Conservation (phyloP, 257 asterid genomes). For the Capsicum chinense region DNA sequence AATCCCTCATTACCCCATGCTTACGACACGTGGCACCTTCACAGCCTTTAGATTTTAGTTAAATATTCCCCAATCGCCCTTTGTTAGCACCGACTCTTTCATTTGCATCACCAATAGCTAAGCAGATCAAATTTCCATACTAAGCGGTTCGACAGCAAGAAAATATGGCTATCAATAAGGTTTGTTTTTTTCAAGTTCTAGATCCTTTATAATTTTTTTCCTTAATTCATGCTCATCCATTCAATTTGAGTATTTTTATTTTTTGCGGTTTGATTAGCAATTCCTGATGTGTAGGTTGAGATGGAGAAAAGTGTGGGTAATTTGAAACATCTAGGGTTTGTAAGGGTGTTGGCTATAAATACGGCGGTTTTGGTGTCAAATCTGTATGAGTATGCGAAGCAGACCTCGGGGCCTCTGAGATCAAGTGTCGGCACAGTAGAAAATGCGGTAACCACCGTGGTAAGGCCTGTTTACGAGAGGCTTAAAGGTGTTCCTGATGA, state of each 20-base stretch:
- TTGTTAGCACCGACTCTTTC: not conserved
- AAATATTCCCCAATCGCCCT: not conserved
- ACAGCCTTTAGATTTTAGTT: not conserved
- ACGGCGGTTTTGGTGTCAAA: slow-evolving; percentile 52
- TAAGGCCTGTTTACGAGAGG: slow-evolving; percentile 59
- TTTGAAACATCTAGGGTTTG: slow-evolving; percentile 70
- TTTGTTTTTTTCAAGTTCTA: not conserved
- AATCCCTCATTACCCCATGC: not conserved
- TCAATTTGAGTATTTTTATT: not conserved
- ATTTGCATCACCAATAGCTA: not conserved
- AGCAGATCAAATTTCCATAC: slow-evolving; percentile 10
- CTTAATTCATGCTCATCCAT: not conserved
- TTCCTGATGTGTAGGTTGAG: slow-evolving; percentile 50
- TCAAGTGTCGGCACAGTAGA: slow-evolving; percentile 61
- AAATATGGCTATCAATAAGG: slow-evolving; percentile 28
- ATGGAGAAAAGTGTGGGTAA: slow-evolving; percentile 44
- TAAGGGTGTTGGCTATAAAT: slow-evolving; percentile 53
- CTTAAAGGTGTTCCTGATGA: slow-evolving; percentile 59
- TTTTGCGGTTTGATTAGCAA: not conserved
- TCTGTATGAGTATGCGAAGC: slow-evolving; percentile 67
- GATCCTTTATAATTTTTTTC: not conserved
- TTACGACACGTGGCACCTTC: slow-evolving; percentile 18
- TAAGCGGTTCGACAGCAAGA: not conserved
- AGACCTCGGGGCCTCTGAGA: slow-evolving; percentile 70
- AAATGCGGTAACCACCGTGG: slow-evolving; percentile 58